These are phyloP conservation scores for Centella asiatica DNA, from an alignment of 129 eudicot genomes.

Conservation along the genomic window DNA sequence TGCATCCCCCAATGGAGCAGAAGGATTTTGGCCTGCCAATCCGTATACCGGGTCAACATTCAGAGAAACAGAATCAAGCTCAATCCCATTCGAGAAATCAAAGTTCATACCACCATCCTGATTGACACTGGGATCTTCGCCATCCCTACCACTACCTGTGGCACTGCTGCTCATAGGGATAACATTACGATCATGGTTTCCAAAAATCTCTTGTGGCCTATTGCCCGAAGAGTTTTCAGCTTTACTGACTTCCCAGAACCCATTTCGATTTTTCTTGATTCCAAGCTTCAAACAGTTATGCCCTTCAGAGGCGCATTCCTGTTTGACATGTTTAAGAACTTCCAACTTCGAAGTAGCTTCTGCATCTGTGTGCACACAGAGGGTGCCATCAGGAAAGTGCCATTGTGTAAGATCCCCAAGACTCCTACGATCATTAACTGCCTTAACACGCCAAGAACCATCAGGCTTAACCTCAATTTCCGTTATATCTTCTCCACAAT, in stretches of 20 bases:
- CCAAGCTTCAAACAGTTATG: constrained; percentile 62
- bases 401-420: constrained; percentile 41
- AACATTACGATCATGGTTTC: constrained; percentile 24
- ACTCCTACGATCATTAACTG: constrained; percentile 7
- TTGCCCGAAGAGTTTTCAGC: constrained; percentile 8
- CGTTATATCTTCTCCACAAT: constrained; percentile 50
- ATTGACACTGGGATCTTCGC: constrained; percentile 28
- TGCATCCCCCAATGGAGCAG: constrained; percentile 26
- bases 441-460: constrained; percentile 59
- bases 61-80: constrained; percentile 22
- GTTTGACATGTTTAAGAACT: constrained; percentile 45
- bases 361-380: constrained; percentile 9
- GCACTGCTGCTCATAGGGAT: constrained; percentile 57
- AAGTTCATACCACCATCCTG: constrained; percentile 17
- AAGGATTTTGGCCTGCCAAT: constrained; percentile 23
- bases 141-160: constrained; percentile 41
- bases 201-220: constrained; percentile 7
- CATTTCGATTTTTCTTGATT: constrained; percentile 43
- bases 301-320: constrained; percentile 53
- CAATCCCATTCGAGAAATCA: constrained; percentile 19
- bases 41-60: constrained; percentile 18
- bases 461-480: constrained; percentile 63
- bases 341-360: constrained; percentile 13
- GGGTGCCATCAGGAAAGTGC: constrained; percentile 50
- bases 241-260: constrained; percentile 15